Evolutionary conservation across 495 filamentous ascomycete genomes (phyloP).

Genomic region (Jackrogersella minutella): DNA sequence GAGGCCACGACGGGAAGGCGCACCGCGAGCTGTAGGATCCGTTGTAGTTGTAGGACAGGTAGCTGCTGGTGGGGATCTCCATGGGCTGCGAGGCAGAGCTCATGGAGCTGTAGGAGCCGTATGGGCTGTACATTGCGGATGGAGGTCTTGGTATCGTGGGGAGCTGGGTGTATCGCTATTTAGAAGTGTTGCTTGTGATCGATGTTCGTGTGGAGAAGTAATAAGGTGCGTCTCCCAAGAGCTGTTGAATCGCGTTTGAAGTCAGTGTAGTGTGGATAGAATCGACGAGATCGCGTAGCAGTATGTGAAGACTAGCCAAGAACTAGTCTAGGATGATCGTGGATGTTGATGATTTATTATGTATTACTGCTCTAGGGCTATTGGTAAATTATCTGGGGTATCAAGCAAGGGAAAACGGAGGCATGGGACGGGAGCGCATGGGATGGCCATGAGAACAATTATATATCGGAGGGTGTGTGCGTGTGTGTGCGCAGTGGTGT

Average conservation of each 20-base stretch:
- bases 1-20: constrained; percentile 62
- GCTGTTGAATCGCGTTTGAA: constrained; percentile 3
- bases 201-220: neutral
- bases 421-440: constrained; percentile 40
- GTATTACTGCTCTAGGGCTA: constrained; percentile 42
- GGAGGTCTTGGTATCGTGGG: constrained; percentile 5
- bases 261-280: constrained; percentile 8
- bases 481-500: neutral
- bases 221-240: neutral
- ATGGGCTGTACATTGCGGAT: constrained; percentile 56
- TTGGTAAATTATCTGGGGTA: constrained; percentile 38
- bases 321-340: constrained; percentile 12
- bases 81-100: constrained; percentile 57
- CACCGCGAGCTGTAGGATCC: constrained; percentile 50
- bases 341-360: constrained; percentile 17
- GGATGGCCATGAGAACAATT: constrained; percentile 42
- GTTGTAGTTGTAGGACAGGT: constrained; percentile 43
- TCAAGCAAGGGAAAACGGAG: constrained; percentile 21
- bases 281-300: constrained; percentile 18
- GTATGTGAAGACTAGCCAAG: constrained; percentile 9
- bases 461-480: constrained; percentile 33
- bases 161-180: neutral
- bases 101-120: constrained; percentile 55
- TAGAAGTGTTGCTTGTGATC: too few relatives aligned
- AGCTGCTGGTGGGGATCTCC: constrained; percentile 59